Percentiles rank a stretch among this genome's conserved stretches.
These are phyloP conservation scores for Fusarium buharicum DNA, from an alignment of 2,329 filamentous ascomycete species.

Conservation along the genomic window DNA sequence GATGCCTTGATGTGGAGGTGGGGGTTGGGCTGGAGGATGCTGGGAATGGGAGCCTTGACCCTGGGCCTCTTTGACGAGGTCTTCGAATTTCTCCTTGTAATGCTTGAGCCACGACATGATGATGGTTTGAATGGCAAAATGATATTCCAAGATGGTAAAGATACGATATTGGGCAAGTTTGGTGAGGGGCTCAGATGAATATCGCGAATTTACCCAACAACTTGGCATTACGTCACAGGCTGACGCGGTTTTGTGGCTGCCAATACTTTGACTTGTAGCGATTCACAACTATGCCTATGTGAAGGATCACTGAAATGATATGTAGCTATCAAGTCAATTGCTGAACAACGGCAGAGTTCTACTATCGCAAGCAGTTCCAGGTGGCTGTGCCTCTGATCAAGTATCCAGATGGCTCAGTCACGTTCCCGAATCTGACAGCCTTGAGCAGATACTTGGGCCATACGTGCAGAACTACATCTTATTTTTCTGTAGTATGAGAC, in stretches of 20 bases:
- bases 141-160: not conserved
- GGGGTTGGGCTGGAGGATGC: slow-evolving; percentile 16
- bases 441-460: no score
- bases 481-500: no score
- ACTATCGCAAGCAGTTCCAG: no score
- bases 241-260: slow-evolving; percentile 28
- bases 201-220: not conserved
- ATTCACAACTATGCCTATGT: no score
- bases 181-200: slow-evolving; percentile 1
- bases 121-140: not conserved
- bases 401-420: no score
- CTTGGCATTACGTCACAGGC: slow-evolving; percentile 32
- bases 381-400: no score
- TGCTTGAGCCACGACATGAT: slow-evolving; percentile 53
- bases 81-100: slow-evolving; percentile 53
- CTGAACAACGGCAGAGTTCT: no score
- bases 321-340: no score
- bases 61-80: slow-evolving; percentile 47
- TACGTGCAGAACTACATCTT: no score
- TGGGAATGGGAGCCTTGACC: slow-evolving; percentile 32
- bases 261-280: not conserved
- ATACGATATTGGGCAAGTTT: not conserved
- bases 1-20: slow-evolving; percentile 36
- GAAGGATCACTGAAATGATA: no score
- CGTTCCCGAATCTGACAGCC: no score